Percentiles rank a stretch among this genome's conserved stretches.
These are phyloP conservation scores for Lactarius psammicola DNA, from an alignment of 768 basidiomycete genomes.

Conservation along the genomic window DNA sequence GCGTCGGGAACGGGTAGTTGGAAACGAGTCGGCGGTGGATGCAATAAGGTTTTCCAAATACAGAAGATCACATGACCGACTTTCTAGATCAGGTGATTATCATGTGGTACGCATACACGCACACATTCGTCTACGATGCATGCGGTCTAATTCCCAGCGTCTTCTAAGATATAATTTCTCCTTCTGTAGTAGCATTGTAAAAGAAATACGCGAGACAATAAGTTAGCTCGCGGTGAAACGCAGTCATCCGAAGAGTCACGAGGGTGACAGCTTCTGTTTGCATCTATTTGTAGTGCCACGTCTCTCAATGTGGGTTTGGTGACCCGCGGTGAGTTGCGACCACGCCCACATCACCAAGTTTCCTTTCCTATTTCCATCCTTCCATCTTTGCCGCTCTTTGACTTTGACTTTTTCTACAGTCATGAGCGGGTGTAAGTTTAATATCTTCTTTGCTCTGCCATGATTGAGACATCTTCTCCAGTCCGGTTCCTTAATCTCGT, in stretches of 20 bases:
- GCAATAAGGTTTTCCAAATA: neutral
- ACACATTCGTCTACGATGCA: neutral
- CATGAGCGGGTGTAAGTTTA: slow-evolving; percentile 78
- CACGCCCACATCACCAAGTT: slow-evolving; percentile 1
- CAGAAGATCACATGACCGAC: neutral
- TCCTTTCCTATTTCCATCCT: slow-evolving; percentile 6
- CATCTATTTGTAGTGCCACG: slow-evolving; percentile 29
- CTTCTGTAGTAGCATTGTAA: no score
- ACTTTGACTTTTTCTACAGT: slow-evolving; percentile 35
- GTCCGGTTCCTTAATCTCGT: slow-evolving; percentile 98
- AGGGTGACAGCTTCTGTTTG: slow-evolving; percentile 14
- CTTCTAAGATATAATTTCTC: no score
- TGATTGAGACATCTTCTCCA: slow-evolving; percentile 34
- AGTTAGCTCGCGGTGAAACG: no score
- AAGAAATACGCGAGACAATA: no score
- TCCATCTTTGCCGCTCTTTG: slow-evolving; percentile 31
- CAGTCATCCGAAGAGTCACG: slow-evolving; percentile 2
- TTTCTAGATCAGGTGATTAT: neutral
- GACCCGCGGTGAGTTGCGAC: neutral
- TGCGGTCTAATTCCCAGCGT: no score
- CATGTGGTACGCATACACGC: no score
- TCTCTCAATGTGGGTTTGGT: slow-evolving; percentile 7
- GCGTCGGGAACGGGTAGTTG: slow-evolving; percentile 9
- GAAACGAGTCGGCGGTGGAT: neutral
- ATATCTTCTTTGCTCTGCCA: neutral